phyloP scores from a whole-genome alignment of 768 basidiomycete genomes.

The Megacollybia marginata region DNA sequence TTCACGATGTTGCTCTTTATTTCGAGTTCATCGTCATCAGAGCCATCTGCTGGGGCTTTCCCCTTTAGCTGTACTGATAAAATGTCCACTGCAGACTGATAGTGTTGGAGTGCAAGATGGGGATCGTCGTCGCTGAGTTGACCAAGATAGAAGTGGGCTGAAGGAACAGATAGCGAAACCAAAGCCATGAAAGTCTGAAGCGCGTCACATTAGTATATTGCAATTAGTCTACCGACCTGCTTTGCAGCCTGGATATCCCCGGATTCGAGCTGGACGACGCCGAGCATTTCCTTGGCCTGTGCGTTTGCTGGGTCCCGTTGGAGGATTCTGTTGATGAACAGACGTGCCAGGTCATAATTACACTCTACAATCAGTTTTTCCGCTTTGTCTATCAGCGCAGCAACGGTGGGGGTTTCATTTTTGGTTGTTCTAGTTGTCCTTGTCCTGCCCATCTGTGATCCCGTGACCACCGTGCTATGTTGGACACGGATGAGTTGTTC shows the following conservation, averaged over 20 bases:
- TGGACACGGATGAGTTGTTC: slow-evolving; percentile 41
- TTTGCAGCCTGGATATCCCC: slow-evolving; percentile 70
- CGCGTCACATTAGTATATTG: background rate
- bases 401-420: slow-evolving; percentile 36
- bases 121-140: slow-evolving; percentile 79
- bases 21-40: slow-evolving; percentile 47
- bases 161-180: slow-evolving; percentile 54
- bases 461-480: background rate
- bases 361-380: slow-evolving; percentile 78
- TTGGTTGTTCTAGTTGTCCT: slow-evolving; percentile 41
- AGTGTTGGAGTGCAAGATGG: slow-evolving; percentile 62
- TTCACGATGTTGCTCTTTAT: slow-evolving; percentile 63
- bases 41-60: slow-evolving; percentile 39
- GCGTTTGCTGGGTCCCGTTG: slow-evolving; percentile 54
- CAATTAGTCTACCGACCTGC: background rate
- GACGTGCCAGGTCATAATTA: slow-evolving; percentile 74
- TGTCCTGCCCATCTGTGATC: slow-evolving; percentile 43
- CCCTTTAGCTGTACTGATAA: slow-evolving; percentile 65
- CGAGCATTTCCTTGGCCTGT: slow-evolving; percentile 75
- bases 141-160: slow-evolving; percentile 84
- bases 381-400: slow-evolving; percentile 65
- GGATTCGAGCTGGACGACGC: slow-evolving; percentile 69
- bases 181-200: slow-evolving; percentile 54
- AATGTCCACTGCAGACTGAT: slow-evolving; percentile 73
- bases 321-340: slow-evolving; percentile 63